Percentiles rank a stretch among this genome's conserved stretches.
Conservation (phyloP, 2,329 filamentous ascomycete species). For the Xylaria sp. region DNA sequence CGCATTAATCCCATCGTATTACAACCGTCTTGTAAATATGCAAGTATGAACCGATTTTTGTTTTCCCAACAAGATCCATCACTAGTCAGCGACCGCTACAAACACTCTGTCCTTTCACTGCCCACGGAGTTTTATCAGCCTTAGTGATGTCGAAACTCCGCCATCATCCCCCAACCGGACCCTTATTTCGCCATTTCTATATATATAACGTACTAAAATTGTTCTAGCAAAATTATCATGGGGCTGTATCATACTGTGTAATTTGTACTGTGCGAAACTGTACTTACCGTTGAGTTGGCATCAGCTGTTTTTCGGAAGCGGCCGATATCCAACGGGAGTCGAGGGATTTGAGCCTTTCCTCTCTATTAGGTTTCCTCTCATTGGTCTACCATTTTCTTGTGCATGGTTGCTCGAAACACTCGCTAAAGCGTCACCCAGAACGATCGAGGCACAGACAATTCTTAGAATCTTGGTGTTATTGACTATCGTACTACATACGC, state of each 20-base stretch:
- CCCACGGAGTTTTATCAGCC: conserved; percentile 18
- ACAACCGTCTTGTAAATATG: conserved; percentile 31
- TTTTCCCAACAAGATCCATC: conserved; percentile 24
- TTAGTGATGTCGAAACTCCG: conserved; percentile 4
- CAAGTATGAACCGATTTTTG: conserved; percentile 38
- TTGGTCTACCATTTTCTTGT: conserved; percentile 8
- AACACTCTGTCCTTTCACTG: conserved; percentile 17
- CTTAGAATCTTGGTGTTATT: neutral
- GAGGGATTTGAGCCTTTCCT: conserved; percentile 4
- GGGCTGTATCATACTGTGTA: neutral
- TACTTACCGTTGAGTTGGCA: conserved; percentile 4
- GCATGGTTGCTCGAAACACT: conserved; percentile 17
- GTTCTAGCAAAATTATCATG: neutral
- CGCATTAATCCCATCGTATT: conserved; percentile 26
- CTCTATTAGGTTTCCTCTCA: conserved; percentile 17
- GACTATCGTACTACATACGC: neutral
- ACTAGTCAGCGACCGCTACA: conserved; percentile 19
- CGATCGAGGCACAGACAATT: conserved; percentile 12
- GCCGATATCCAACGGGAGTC: conserved; percentile 33
- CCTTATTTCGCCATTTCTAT: conserved; percentile 23
- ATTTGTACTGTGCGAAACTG: neutral
- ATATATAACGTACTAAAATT: conserved; percentile 20
- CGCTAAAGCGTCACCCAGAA: conserved; percentile 13
- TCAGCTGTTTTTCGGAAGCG: conserved; percentile 34
- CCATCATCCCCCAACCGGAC: neutral